A percentile compares a stretch with the other conserved stretches of the same genome.
Evolutionary conservation across 257 asterid species (phyloP).

Genomic region (Orobanche coerulescens): DNA sequence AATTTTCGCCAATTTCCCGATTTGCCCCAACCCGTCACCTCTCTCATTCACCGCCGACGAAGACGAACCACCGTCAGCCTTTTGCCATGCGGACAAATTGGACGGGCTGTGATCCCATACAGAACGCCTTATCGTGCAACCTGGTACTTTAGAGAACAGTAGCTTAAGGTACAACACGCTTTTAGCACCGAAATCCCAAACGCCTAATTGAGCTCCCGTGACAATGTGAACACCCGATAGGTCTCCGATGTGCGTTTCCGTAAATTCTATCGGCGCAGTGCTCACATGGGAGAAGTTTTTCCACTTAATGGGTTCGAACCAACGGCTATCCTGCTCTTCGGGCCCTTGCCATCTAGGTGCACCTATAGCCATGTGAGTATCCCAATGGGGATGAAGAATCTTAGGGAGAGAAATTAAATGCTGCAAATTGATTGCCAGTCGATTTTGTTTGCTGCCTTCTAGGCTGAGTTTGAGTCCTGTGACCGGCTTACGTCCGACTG

Average conservation of each 20-base stretch:
- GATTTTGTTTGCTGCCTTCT: slow-evolving; percentile 88
- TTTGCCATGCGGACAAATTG: slow-evolving; percentile 39
- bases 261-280: slow-evolving; percentile 90
- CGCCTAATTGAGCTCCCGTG: slow-evolving; percentile 96
- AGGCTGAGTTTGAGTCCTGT: slow-evolving; percentile 89
- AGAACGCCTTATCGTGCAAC: slow-evolving; percentile 92
- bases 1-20: slow-evolving; percentile 67
- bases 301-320: slow-evolving; percentile 99
- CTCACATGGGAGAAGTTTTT: slow-evolving; percentile 92
- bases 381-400: slow-evolving; percentile 98
- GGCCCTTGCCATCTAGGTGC: slow-evolving; percentile 99
- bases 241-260: slow-evolving; percentile 84
- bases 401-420: slow-evolving; percentile 92
- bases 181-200: slow-evolving; percentile 91
- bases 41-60: slow-evolving; percentile 51
- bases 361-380: slow-evolving; percentile 87
- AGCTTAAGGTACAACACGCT: slow-evolving; percentile 86
- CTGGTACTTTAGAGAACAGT: slow-evolving; percentile 90
- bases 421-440: slow-evolving; percentile 79
- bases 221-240: slow-evolving; percentile 93
- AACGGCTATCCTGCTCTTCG: slow-evolving; percentile 97
- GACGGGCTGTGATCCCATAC: slow-evolving; percentile 98
- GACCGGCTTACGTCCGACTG: slow-evolving; percentile 96
- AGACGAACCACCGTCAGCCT: slow-evolving; percentile 56
- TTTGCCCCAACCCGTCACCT: slow-evolving; percentile 50